These are phyloP conservation scores for Termitomyces sp. DNA, from an alignment of 768 basidiomycete genomes.

Conservation along the genomic window DNA sequence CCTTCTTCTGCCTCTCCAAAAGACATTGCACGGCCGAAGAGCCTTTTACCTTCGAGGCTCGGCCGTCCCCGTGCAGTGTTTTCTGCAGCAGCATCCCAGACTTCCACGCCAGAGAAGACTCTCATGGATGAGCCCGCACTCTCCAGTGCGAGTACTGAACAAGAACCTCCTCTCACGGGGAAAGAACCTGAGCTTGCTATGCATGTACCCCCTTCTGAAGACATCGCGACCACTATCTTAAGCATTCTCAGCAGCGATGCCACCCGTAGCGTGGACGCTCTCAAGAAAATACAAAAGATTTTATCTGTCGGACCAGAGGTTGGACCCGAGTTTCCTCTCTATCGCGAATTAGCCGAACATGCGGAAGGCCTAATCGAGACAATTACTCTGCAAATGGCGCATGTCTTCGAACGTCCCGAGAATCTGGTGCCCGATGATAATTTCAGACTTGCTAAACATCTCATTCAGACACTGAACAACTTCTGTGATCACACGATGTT, in stretches of 20 bases:
- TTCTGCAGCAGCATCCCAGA: slow-evolving; percentile 22
- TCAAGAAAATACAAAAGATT: slow-evolving; percentile 91
- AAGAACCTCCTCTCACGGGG: background rate
- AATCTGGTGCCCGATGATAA: slow-evolving; percentile 74
- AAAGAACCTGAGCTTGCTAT: slow-evolving; percentile 28
- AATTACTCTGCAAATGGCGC: slow-evolving; percentile 87
- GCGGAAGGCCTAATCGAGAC: slow-evolving; percentile 87
- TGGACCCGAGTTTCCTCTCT: slow-evolving; percentile 65
- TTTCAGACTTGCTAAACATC: slow-evolving; percentile 93
- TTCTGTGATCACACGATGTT: slow-evolving; percentile 91
- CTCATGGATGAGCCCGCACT: slow-evolving; percentile 8
- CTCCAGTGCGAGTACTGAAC: slow-evolving; percentile 4
- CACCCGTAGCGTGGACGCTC: slow-evolving; percentile 81
- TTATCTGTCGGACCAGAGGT: slow-evolving; percentile 74
- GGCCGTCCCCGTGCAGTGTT: slow-evolving; percentile 61
- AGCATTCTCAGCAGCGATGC: slow-evolving; percentile 89
- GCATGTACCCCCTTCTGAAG: slow-evolving; percentile 42
- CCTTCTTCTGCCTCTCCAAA: slow-evolving; percentile 40
- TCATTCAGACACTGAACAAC: slow-evolving; percentile 93
- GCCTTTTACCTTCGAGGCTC: slow-evolving; percentile 71
- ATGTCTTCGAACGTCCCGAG: slow-evolving; percentile 83
- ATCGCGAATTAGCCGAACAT: slow-evolving; percentile 76
- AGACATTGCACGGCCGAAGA: slow-evolving; percentile 56
- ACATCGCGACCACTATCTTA: slow-evolving; percentile 80
- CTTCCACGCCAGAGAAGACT: slow-evolving; percentile 29